Conservation (phyloP, 2,329 filamentous ascomycete genomes). For the Penicillium olsonii region DNA sequence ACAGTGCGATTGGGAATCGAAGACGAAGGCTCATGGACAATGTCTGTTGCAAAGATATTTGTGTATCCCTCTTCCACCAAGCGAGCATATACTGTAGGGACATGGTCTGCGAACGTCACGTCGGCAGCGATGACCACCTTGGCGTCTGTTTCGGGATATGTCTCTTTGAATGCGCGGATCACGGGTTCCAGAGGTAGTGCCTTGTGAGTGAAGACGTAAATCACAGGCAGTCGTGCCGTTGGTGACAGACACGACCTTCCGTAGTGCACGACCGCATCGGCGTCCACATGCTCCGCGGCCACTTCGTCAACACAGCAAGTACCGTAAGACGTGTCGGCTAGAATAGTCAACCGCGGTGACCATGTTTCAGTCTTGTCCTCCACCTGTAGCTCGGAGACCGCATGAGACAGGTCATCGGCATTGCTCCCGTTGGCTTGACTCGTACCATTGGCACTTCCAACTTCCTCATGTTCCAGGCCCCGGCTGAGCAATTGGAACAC, state of each 20-base stretch:
- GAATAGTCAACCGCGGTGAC: constrained; percentile 67
- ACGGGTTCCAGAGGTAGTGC: constrained; percentile 64
- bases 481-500: constrained; percentile 69
- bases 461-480: constrained; percentile 45
- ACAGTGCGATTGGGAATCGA: constrained; percentile 81
- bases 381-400: constrained; percentile 29
- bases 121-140: constrained; percentile 85
- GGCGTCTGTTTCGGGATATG: constrained; percentile 64
- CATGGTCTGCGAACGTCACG: constrained; percentile 78
- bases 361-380: constrained; percentile 21
- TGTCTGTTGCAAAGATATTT: constrained; percentile 66
- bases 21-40: constrained; percentile 77
- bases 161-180: constrained; percentile 63
- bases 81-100: constrained; percentile 57
- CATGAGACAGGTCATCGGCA: constrained; percentile 23
- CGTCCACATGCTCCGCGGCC: constrained; percentile 88
- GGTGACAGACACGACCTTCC: constrained; percentile 90
- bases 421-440: constrained; percentile 16
- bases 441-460: constrained; percentile 15
- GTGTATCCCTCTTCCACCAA: constrained; percentile 68
- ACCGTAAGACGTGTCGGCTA: constrained; percentile 95
- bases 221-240: constrained; percentile 80
- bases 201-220: constrained; percentile 84
- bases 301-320: constrained; percentile 97
- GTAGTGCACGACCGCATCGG: constrained; percentile 92